Base-by-base conservation (phyloP, 2,329 filamentous ascomycete species). In the Cladosporium sp. region DNA sequence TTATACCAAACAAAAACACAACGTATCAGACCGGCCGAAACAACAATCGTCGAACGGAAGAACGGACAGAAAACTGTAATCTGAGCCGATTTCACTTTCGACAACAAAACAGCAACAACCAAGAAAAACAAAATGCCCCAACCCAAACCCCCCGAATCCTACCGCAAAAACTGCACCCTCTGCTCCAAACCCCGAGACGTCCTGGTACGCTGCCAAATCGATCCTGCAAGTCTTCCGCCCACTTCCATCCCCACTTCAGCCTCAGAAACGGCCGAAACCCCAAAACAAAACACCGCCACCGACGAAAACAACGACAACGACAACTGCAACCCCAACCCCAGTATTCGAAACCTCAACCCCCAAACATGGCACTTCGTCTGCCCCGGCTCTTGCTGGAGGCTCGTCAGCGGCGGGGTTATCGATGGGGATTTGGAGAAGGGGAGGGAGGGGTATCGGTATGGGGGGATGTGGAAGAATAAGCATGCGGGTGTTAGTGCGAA, bases 341-440 rank as follows among this genome's bases (percentile, higher is more conserved):
- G n/a, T n/a, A n/a, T n/a, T n/a, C n/a, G n/a, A n/a, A n/a, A 9
- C 12, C 12, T 38, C 4, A 39, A 40, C n/a, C 45, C 45, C 13
- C 54, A 50, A 3, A 64, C 58, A 51, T 74, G 72, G 72, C 64
- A 73, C 54, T 70, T 74, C 46, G 64, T 75, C 7, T 73, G 72
- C 52, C 67, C 70, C 0, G 69, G 70, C 3, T 54, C 59, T 13
- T 74, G 72, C 60, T 74, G 72, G 72, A 63, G 62, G 27, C 57
- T 60, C 2, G 69, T 73, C 1, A 70, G 67, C 1, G 72, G 72
- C n/a, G 71, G 71, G 6, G 61, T 69, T 2, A 67, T 70, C 32
- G 72, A 74, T 55, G 72, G 68, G 35, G 56, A 57, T 18, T 38
- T 51, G 15, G 50, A 61, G 29, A 59, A 60, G 0, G 64, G 66